These are phyloP conservation scores for Harringtonia aguacate DNA, from an alignment of 2,329 filamentous ascomycete species.

Conservation along the genomic window DNA sequence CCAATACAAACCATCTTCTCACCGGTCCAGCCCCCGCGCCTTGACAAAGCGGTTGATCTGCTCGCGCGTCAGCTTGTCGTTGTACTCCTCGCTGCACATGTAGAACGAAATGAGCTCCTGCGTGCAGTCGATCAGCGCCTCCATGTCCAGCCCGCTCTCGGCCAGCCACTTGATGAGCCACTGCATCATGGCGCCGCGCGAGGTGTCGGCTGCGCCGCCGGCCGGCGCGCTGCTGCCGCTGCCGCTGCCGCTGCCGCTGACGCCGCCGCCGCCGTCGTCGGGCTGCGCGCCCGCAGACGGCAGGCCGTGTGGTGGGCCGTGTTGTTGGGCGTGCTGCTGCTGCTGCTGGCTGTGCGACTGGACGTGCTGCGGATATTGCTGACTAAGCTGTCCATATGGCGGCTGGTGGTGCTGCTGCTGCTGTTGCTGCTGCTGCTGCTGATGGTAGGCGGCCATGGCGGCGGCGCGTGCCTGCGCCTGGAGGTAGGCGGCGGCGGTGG, in stretches of 20 bases:
- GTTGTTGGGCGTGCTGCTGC: background rate
- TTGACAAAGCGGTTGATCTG: slow-evolving; percentile 50
- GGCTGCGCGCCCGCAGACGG: slow-evolving; percentile 2
- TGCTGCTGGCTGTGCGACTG: background rate
- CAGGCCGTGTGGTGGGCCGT: background rate
- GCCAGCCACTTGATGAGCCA: slow-evolving; percentile 67
- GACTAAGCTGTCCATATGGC: no score
- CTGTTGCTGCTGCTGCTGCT: background rate
- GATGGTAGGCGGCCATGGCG: slow-evolving; percentile 7
- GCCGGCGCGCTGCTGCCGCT: no score
- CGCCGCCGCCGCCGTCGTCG: background rate
- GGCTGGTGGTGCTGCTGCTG: slow-evolving; percentile 1
- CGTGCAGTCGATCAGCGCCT: slow-evolving; percentile 76
- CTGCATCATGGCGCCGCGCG: no score
- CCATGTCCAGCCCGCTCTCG: slow-evolving; percentile 76
- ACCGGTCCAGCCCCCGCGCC: slow-evolving; percentile 44
- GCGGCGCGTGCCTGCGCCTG: slow-evolving; percentile 13
- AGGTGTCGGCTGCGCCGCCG: no score
- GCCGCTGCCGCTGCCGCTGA: slow-evolving; percentile 17
- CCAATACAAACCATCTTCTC: no score
- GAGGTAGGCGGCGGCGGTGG: slow-evolving; percentile 1
- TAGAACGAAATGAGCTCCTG: slow-evolving; percentile 90
- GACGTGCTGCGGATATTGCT: background rate
- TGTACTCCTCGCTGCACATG: slow-evolving; percentile 54
- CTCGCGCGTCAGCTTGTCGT: slow-evolving; percentile 47